These are phyloP conservation scores for Neurospora sp. DNA, from an alignment of 495 filamentous ascomycete genomes.

Conservation along the genomic window DNA sequence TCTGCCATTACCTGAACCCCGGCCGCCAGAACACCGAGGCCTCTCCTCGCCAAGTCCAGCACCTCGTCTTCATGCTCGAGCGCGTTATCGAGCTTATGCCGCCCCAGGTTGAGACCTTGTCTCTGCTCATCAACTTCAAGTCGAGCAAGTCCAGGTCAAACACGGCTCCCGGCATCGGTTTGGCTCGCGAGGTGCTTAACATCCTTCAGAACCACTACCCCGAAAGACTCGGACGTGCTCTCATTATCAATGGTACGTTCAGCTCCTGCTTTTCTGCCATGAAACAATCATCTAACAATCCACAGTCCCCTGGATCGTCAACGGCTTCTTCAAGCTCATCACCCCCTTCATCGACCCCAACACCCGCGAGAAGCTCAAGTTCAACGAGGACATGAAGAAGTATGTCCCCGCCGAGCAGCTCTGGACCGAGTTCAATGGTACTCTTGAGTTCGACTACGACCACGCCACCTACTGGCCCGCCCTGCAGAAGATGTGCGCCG, in stretches of 20 bases:
- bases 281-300: no score
- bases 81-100: constrained; percentile 78
- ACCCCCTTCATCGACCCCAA: constrained; percentile 90
- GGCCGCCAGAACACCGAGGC: constrained; percentile 82
- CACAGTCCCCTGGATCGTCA: constrained; percentile 76
- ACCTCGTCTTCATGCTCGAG: constrained; percentile 93
- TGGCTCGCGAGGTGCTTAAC: constrained; percentile 67
- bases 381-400: constrained; percentile 75
- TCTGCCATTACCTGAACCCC: constrained; percentile 82
- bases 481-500: constrained; percentile 53
- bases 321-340: constrained; percentile 89
- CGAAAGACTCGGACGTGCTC: constrained; percentile 77
- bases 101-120: constrained; percentile 72
- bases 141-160: constrained; percentile 54
- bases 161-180: constrained; percentile 62
- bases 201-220: constrained; percentile 95
- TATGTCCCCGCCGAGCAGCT: constrained; percentile 72
- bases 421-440: constrained; percentile 53
- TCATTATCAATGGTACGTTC: constrained; percentile 55
- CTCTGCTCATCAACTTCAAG: constrained; percentile 82
- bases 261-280: no score
- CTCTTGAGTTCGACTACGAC: constrained; percentile 75
- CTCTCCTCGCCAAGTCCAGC: constrained; percentile 85
- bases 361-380: constrained; percentile 86
- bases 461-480: constrained; percentile 85